phyloP scores from a whole-genome alignment of 352 stramenopile genomes.

The Phytophthora aleatoria region DNA sequence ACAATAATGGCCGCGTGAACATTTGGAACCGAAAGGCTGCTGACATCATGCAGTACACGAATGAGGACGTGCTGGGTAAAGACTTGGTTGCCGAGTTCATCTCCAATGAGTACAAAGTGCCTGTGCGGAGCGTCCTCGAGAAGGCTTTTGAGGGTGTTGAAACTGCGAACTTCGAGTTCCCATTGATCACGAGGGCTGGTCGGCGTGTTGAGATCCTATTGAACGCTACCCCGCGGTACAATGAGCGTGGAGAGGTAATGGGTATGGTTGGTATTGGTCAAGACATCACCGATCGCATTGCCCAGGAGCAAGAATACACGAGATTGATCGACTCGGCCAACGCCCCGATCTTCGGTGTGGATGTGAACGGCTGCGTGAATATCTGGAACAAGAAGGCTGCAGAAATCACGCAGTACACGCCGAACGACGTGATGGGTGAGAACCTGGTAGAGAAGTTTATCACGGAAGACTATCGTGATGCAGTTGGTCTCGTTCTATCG shows the following conservation, averaged over 20 bases:
- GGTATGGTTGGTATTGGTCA: conserved; percentile 71
- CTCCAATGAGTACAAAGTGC: conserved; percentile 7
- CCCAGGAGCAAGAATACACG: conserved; percentile 82
- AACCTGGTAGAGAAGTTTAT: conserved; percentile 42
- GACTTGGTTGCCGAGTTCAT: background rate
- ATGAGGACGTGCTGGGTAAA: conserved; percentile 10
- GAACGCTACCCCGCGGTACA: conserved; percentile 51
- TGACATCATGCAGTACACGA: no score
- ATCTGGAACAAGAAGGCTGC: conserved; percentile 69
- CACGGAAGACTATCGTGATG: conserved; percentile 28
- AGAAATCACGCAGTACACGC: conserved; percentile 66
- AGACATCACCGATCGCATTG: conserved; percentile 77
- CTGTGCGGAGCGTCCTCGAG: conserved; percentile 22
- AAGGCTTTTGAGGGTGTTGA: conserved; percentile 34
- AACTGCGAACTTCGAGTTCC: conserved; percentile 41
- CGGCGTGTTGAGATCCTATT: conserved; percentile 42
- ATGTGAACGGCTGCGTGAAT: conserved; percentile 72
- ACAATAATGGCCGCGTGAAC: conserved; percentile 69
- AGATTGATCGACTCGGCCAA: conserved; percentile 66
- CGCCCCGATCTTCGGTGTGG: conserved; percentile 68
- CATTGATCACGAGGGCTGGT: conserved; percentile 44
- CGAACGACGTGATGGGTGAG: conserved; percentile 39
- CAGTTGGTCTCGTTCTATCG: conserved; percentile 22
- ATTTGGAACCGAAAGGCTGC: conserved; percentile 89
- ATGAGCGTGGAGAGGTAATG: conserved; percentile 58